Base-by-base conservation (phyloP, 441 rosid genomes). In the Populus hybrid region DNA sequence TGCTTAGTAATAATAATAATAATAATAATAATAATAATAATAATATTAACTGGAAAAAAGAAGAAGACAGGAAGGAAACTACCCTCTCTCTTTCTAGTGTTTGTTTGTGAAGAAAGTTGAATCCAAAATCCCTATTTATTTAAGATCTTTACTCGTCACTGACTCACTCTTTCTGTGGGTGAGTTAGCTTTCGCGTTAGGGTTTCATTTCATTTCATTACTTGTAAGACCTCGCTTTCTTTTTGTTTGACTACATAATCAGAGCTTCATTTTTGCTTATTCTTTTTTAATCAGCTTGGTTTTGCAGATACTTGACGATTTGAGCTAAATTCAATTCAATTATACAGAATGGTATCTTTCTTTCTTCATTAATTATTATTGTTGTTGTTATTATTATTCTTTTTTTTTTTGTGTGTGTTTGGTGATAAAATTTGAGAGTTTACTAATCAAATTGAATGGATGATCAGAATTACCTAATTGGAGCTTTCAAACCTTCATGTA, bases 401-500 rank as follows among this genome's bases (percentile, higher is more conserved):
- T 30, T 8, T 30, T 8, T 30, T 8, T 3, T 0, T 23, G 20
- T 11, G 38, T 14, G 40, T 32, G 71, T 18, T 68, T 32, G 21
- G 38, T 34, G 71, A 68, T 32, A 20, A 8, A 14, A 68, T 32
- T 68, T 34, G 46, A 67, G 69, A 67, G 38, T 20, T 18, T 14
- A 21, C 8, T 20, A 6, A 14, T 4, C 35, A 20, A 69, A 40
- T 46, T 61, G 59, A 7, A 12, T 77, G 40, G 23, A 32, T 64
- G 9, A 21, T 67, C 84, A 95, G 99, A 95, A 94, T 84, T 95
- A 90, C 86, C 86, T 94, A 64, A 87, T 94, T 73, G 98, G 98
- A 87, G 98, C 99, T 83, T 96, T 96, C 83, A 96, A 94, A 86
- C 99, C 97, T 1, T 92, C 98, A 0, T 93, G 98, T 83, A 93